Evolutionary conservation across 2,329 filamentous ascomycete genomes (phyloP), one percentile per base, ranked within the genome.

Genomic region (Arthrobotrys conoides): DNA sequence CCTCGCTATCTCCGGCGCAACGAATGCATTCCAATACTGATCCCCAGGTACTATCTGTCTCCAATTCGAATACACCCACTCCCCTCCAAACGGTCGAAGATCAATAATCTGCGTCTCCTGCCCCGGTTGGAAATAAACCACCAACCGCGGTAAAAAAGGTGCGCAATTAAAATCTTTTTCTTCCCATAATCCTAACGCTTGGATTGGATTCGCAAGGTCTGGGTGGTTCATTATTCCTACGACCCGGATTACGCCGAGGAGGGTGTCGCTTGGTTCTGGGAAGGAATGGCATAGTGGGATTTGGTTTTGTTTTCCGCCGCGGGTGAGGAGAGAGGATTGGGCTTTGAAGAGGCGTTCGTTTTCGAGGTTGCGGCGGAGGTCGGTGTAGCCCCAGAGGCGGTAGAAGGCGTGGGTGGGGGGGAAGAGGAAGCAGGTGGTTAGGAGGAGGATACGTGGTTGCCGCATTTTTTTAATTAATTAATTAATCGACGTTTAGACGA

Each of bases 11-110:
- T 76, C 72, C 5, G 72, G 72, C 16, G 44, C 20, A 5, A 76
- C 51, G 10, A 41, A 70, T 6, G 22, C 20, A 1, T 46, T 27
- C 72, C 72, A 76, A 9, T 57, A 36, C 4, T 9, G 10, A 38
- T 69, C 66, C 1, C 16, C 46, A 0, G 72, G 72, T 5, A 76
- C 9, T 16, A 76, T 65, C 16, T 76, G 66, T 38, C 51, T 76
- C 66, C 72, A 76, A 27, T 76, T 76, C 3, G 72, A 49, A 33
- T 70, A 76, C 1, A 70, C 72, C 46, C 30, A 24, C n/a, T 76
- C 72, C n/a, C 24, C 66, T 27, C 65, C 66, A 36, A 76, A 70
- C 18, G 16, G n/a, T 5, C 66, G 46, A 3, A 76, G 38, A 18
- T 76, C 72, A 20, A 76, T 65, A 1, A 64, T 57, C 41, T 76